Conservation (phyloP, 208 protist species). For the Acanthamoeba healyi region DNA sequence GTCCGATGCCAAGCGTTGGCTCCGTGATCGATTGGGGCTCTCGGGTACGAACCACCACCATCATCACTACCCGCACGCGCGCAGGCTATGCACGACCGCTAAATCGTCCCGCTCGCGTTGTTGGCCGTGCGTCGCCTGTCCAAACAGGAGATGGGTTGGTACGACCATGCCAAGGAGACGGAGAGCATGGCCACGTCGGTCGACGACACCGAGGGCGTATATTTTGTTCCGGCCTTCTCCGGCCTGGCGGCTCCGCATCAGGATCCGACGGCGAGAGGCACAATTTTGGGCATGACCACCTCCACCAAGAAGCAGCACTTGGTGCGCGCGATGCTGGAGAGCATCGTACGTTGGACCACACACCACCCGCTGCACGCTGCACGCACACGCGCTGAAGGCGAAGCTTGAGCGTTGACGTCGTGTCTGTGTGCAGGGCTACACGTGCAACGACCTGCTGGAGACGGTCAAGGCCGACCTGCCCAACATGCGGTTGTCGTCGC, state of each 20-base stretch:
- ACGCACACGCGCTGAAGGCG: not conserved
- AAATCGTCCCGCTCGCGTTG: too few relatives aligned
- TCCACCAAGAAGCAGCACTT: slow-evolving; percentile 80
- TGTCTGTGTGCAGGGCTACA: slow-evolving; percentile 60
- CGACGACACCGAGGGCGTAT: slow-evolving; percentile 70
- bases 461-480: slow-evolving; percentile 73
- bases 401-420: too few relatives aligned
- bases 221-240: slow-evolving; percentile 81
- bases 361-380: not conserved
- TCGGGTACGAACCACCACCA: not conserved
- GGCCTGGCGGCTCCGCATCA: slow-evolving; percentile 78
- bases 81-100: too few relatives aligned
- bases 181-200: slow-evolving; percentile 74
- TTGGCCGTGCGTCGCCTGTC: not conserved
- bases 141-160: slow-evolving; percentile 74
- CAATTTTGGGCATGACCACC: slow-evolving; percentile 79
- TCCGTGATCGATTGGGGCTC: slow-evolving; percentile 73
- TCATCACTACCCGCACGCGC: slow-evolving; percentile 13
- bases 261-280: slow-evolving; percentile 83
- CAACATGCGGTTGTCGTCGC: slow-evolving; percentile 80
- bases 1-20: slow-evolving; percentile 50
- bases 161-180: slow-evolving; percentile 74
- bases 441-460: slow-evolving; percentile 80
- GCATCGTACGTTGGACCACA: slow-evolving; percentile 31
- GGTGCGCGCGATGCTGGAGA: slow-evolving; percentile 80